Percentiles rank a stretch among this genome's conserved stretches.
phyloP scores from a whole-genome alignment of 371 early-diverging fungal genomes.

The Mortierella sp. region DNA sequence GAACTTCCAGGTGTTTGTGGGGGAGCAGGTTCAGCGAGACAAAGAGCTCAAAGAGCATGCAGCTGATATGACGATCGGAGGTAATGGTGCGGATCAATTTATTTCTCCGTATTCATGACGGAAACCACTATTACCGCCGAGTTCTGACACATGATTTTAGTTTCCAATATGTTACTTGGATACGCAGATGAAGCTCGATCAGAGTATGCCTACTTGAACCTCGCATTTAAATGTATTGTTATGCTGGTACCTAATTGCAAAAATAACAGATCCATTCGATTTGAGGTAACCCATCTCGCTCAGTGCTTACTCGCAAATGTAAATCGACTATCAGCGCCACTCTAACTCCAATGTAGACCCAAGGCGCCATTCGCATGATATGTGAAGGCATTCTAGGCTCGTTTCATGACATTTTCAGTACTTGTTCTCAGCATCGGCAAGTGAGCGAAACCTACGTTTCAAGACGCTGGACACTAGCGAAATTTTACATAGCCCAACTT shows the following conservation, averaged over 20 bases:
- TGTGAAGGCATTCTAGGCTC: slow-evolving; percentile 31
- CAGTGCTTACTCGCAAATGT: not conserved
- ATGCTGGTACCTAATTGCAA: slow-evolving; percentile 34
- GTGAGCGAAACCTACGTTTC: slow-evolving; percentile 15
- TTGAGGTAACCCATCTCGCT: slow-evolving; percentile 23
- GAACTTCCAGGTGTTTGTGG: slow-evolving; percentile 23
- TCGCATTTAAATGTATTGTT: slow-evolving; percentile 26
- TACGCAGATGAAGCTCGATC: slow-evolving; percentile 33
- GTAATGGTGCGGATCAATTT: slow-evolving; percentile 24
- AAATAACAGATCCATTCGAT: slow-evolving; percentile 12
- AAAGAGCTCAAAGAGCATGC: slow-evolving; percentile 13
- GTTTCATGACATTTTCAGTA: slow-evolving; percentile 12
- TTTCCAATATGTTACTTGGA: slow-evolving; percentile 40
- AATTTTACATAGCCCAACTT: slow-evolving; percentile 31
- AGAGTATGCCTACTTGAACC: slow-evolving; percentile 29
- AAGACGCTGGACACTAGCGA: slow-evolving; percentile 28
- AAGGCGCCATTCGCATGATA: slow-evolving; percentile 12
- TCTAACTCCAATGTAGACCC: slow-evolving; percentile 4
- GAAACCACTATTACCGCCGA: no score
- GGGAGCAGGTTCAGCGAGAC: slow-evolving; percentile 20
- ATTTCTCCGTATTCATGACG: not conserved
- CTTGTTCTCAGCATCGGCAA: slow-evolving; percentile 7
- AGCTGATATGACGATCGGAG: slow-evolving; percentile 22
- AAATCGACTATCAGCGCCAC: not conserved
- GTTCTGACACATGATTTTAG: slow-evolving; percentile 13